These are phyloP conservation scores for Albizia julibrissin DNA, from an alignment of 306 rosid species.

Conservation along the genomic window DNA sequence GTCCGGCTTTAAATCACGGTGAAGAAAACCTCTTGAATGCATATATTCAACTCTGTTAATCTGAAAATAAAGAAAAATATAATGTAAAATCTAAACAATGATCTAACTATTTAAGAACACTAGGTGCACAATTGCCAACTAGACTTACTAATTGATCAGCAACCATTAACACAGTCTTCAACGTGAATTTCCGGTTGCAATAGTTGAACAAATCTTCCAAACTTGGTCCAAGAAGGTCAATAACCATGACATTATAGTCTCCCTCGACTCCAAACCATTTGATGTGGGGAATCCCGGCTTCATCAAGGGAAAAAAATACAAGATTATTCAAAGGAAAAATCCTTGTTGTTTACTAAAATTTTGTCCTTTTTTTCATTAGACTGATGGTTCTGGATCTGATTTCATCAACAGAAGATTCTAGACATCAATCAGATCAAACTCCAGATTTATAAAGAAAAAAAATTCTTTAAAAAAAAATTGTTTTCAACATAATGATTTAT, in stretches of 20 bases:
- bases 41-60: slow-evolving; percentile 96
- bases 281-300: slow-evolving; percentile 96
- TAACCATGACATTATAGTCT: slow-evolving; percentile 93
- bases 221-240: slow-evolving; percentile 99
- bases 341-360: slow-evolving; percentile 16
- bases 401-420: slow-evolving; percentile 5
- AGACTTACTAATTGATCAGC: slow-evolving; percentile 96
- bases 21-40: slow-evolving; percentile 99
- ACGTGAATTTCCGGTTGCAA: slow-evolving; percentile 85
- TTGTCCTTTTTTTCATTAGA: slow-evolving; percentile 15
- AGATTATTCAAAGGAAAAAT: slow-evolving; percentile 41
- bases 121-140: slow-evolving; percentile 18
- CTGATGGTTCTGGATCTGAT: not conserved
- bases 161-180: slow-evolving; percentile 95
- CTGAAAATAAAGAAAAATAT: slow-evolving; percentile 51
- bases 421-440: slow-evolving; percentile 19
- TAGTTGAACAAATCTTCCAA: slow-evolving; percentile 97
- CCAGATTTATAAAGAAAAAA: slow-evolving; percentile 8
- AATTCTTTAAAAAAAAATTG: not conserved
- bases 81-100: slow-evolving; percentile 20
- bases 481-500: not conserved
- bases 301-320: slow-evolving; percentile 43
- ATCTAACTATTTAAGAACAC: slow-evolving; percentile 24
- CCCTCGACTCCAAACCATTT: slow-evolving; percentile 99
- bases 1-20: slow-evolving; percentile 99